Base-by-base conservation (phyloP, 805 yeast genomes). In the Candida quercuum region DNA sequence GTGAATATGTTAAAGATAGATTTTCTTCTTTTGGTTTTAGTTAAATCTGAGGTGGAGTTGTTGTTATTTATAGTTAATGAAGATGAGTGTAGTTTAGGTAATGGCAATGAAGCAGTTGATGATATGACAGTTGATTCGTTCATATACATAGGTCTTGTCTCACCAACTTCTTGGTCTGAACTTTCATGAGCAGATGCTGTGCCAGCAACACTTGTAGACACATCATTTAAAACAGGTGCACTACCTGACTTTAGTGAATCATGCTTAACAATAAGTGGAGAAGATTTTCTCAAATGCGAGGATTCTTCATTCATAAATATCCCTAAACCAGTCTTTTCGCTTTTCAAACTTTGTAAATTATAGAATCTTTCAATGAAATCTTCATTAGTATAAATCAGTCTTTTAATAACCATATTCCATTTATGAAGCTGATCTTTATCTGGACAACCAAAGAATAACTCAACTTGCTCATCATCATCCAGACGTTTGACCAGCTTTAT, bases 1-100 rank as follows among this genome's bases (percentile, higher is more conserved):
- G 33, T 20, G 31, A 54, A 54, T 3, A 54, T 12, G 14, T 41
- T 42, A 25, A 54, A 54, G 25, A 54, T 36, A 1, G 59, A 54
- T 36, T 42, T 52, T 34, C 55, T 45, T 32, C 40, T 47, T 31
- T 42, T 48, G 6, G 28, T 19, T 14, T 44, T 35, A 13, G 41
- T 27, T 30, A 45, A 26, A 28, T 39, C 42, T n/a, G 33, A 30
- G 3, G 44, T 36, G n/a, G 46, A 42, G 12, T 24, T 18, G 24
- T 8, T 8, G 24, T 22, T 22, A 24, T 35, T 40, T 17, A 45
- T 16, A 13, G 27, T 32, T 4, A 45, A 32, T n/a, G 45, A 29
- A 6, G 26, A 14, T 9, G 27, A 14, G n/a, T 24, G 27, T 7
- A 14, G 14, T 24, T 13, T 12, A 9, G 27, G n/a, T n/a, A n/a